Percentiles rank a stretch among this genome's conserved stretches.
These are phyloP conservation scores for Mimosa bimucronata DNA, from an alignment of 306 rosid genomes.

Conservation along the genomic window DNA sequence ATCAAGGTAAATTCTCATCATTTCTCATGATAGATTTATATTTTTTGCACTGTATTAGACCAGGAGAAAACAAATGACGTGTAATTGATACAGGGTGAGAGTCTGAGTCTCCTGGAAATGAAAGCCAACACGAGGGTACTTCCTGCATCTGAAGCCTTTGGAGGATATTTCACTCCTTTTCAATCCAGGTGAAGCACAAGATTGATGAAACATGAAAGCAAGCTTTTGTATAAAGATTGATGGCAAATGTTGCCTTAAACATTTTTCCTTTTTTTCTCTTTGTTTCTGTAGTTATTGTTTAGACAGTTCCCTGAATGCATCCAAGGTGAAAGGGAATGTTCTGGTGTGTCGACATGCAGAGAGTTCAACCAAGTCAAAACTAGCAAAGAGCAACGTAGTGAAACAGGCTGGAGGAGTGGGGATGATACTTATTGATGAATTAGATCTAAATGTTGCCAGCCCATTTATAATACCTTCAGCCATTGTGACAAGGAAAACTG, in stretches of 20 bases:
- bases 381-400: constrained; percentile 67
- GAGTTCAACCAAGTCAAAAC: constrained; percentile 73
- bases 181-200: constrained; percentile 98
- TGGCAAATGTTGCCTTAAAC: constrained; percentile 32
- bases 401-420: constrained; percentile 81
- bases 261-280: neutral
- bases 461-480: constrained; percentile 83
- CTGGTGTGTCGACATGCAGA: constrained; percentile 73
- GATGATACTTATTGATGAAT: constrained; percentile 78
- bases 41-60: constrained; percentile 14
- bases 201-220: constrained; percentile 49
- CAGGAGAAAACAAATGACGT: constrained; percentile 29
- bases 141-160: constrained; percentile 68
- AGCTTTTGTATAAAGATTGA: constrained; percentile 22
- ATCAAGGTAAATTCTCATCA: constrained; percentile 53
- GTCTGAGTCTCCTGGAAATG: constrained; percentile 70
- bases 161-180: constrained; percentile 84
- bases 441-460: constrained; percentile 65
- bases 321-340: constrained; percentile 80
- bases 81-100: constrained; percentile 67
- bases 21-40: constrained; percentile 2
- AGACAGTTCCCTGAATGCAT: constrained; percentile 76
- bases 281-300: constrained; percentile 67
- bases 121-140: constrained; percentile 63
- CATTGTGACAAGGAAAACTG: constrained; percentile 62